Conservation (phyloP, 2,329 filamentous ascomycete genomes). For the Diaporthe ampelina region DNA sequence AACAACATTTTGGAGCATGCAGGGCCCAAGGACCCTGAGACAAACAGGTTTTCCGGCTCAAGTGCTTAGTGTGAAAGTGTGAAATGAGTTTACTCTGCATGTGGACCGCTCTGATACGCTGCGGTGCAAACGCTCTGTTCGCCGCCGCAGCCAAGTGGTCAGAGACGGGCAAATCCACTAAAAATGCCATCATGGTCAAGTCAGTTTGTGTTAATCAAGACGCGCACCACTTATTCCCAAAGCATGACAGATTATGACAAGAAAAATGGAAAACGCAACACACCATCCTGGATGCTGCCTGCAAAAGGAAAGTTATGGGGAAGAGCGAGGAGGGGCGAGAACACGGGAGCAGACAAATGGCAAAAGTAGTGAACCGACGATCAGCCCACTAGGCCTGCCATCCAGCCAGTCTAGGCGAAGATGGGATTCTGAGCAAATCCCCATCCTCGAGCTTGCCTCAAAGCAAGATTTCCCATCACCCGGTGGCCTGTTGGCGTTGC, state of each 20-base stretch:
- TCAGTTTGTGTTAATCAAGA: not conserved
- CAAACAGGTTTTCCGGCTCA: slow-evolving; percentile 1
- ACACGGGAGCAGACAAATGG: not conserved
- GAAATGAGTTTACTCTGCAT: not conserved
- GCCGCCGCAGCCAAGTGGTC: not conserved
- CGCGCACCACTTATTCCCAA: not conserved
- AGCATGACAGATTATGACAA: not conserved
- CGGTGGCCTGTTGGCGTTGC: not conserved
- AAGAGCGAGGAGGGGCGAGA: not conserved
- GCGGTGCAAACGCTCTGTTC: not conserved
- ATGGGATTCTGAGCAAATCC: slow-evolving; percentile 36
- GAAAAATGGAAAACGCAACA: not conserved
- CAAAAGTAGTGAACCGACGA: not conserved
- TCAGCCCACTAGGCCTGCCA: not conserved
- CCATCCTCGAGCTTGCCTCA: slow-evolving; percentile 13
- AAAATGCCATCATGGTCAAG: slow-evolving; percentile 18
- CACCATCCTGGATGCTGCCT: not conserved
- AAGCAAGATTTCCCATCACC: slow-evolving; percentile 30
- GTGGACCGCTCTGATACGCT: slow-evolving; percentile 10
- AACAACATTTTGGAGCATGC: not conserved
- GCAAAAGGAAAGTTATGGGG: not conserved
- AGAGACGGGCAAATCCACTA: not conserved
- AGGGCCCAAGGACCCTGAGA: slow-evolving; percentile 30
- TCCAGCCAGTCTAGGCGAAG: not conserved
- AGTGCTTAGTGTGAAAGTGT: no score